phyloP scores from a whole-genome alignment of 305 asterid species.

The Fraxinus ornus region DNA sequence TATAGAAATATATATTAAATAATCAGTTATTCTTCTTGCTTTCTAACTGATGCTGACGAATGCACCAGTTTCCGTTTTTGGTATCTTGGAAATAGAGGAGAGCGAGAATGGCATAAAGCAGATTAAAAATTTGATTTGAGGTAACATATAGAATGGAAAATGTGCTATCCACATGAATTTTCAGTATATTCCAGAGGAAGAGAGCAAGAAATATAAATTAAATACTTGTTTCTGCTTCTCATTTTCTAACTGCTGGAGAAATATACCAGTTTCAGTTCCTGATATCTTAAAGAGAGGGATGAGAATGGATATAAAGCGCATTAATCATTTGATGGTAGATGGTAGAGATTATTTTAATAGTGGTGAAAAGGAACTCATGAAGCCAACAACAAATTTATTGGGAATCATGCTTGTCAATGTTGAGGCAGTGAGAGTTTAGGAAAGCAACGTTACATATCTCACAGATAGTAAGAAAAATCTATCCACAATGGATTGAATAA shows the following conservation, averaged over 20 bases:
- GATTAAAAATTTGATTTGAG: background rate
- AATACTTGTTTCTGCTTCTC: background rate
- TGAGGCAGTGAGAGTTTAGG: background rate
- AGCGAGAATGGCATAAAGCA: background rate
- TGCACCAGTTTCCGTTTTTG: background rate
- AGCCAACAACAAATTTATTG: background rate
- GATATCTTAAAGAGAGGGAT: background rate
- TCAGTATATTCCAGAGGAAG: background rate
- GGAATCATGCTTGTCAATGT: background rate
- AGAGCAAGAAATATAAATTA: background rate
- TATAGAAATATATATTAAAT: background rate
- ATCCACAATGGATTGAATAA: background rate
- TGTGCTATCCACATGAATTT: background rate
- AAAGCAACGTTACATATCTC: background rate
- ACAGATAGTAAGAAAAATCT: background rate
- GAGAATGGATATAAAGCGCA: background rate
- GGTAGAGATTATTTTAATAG: background rate
- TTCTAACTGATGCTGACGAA: conserved; percentile 8
- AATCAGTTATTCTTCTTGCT: background rate
- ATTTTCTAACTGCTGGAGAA: background rate
- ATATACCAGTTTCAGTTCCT: background rate
- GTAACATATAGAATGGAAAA: background rate
- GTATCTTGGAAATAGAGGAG: conserved; percentile 2
- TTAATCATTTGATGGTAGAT: background rate
- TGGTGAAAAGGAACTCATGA: background rate